Evolutionary conservation across 106 monocot species (phyloP).

Genomic region (Dioscorea zingiberensis): DNA sequence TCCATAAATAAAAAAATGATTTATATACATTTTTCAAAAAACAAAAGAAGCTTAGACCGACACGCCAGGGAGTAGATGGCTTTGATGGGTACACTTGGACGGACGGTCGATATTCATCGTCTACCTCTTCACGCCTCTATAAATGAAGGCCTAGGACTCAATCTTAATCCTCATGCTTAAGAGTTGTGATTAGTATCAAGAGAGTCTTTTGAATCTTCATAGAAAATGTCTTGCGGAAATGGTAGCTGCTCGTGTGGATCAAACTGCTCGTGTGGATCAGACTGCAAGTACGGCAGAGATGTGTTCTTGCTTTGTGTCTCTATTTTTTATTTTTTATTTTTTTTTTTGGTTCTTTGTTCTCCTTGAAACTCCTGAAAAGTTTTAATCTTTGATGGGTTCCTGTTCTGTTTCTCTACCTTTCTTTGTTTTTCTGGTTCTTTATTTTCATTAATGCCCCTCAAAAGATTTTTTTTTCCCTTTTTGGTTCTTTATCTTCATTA

Average conservation of each 20-base stretch:
- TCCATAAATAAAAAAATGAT: no score
- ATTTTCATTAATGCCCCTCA: no score
- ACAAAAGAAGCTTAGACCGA: no score
- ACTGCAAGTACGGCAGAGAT: conserved; percentile 61
- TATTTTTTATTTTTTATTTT: no score
- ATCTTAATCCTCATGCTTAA: background rate
- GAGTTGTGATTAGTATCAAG: background rate
- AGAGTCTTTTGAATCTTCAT: background rate
- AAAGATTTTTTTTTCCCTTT: no score
- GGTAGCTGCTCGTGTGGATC: conserved; percentile 78
- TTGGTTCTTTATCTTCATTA: no score
- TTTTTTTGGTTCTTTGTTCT: background rate
- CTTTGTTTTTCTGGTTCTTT: no score
- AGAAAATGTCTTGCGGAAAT: conserved; percentile 57
- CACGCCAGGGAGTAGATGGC: no score
- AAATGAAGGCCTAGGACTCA: background rate
- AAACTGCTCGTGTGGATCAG: conserved; percentile 56
- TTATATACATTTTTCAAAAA: no score
- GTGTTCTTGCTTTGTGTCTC: background rate
- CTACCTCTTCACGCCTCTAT: conserved; percentile 12
- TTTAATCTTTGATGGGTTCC: background rate
- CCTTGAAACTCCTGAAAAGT: background rate
- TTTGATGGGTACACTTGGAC: conserved; percentile 24
- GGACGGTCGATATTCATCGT: conserved; percentile 22
- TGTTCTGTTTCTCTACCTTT: no score